Evolutionary conservation across 2,329 filamentous ascomycete genomes (phyloP).

Genomic region (Calonectria henricotiae): DNA sequence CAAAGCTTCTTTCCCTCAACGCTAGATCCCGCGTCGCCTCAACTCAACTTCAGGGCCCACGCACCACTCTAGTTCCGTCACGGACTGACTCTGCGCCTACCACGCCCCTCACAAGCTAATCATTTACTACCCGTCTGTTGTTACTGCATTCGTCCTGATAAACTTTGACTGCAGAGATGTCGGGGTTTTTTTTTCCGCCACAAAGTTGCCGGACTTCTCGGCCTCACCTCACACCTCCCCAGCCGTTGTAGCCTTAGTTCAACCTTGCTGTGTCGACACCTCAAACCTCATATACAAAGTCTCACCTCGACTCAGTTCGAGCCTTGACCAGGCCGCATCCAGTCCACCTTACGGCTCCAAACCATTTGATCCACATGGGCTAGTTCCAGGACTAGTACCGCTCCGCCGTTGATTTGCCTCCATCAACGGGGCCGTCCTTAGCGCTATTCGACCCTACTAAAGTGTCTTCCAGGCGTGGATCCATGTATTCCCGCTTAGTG

Average conservation of each 20-base stretch:
- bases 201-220: not conserved
- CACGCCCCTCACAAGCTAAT: not conserved
- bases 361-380: not conserved
- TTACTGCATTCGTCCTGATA: constrained; percentile 20
- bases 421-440: constrained; percentile 24
- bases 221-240: constrained; percentile 38
- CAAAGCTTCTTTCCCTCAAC: constrained; percentile 19
- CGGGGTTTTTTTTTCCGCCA: not conserved
- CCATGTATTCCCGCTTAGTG: not conserved
- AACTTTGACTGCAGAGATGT: constrained; percentile 12
- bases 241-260: constrained; percentile 31
- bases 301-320: constrained; percentile 8
- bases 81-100: constrained; percentile 10
- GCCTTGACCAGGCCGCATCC: constrained; percentile 7
- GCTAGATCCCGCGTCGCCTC: constrained; percentile 36
- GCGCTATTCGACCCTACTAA: constrained; percentile 1
- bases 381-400: constrained; percentile 9
- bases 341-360: not conserved
- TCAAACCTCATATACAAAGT: constrained; percentile 29
- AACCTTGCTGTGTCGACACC: constrained; percentile 33
- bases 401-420: constrained; percentile 22
- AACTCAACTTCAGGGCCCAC: constrained; percentile 20
- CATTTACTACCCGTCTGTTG: constrained; percentile 3
- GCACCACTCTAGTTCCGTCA: constrained; percentile 30
- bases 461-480: not conserved